These are phyloP conservation scores for Chalara sp. DNA, from an alignment of 2,329 filamentous ascomycete genomes.

Conservation along the genomic window DNA sequence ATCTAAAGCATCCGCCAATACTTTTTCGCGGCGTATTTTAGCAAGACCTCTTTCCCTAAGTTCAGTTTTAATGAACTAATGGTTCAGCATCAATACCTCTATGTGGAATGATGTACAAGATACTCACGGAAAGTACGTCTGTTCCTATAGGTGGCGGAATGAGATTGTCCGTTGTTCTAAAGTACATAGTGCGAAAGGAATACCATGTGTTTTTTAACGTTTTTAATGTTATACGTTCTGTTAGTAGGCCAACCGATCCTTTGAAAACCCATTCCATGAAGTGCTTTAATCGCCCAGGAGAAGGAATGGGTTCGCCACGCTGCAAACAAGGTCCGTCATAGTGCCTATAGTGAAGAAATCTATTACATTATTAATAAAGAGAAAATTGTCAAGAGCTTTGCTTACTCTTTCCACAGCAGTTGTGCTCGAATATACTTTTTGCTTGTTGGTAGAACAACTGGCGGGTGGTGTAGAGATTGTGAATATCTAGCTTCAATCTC, in stretches of 20 bases:
- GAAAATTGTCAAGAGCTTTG: neutral
- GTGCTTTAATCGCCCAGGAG: neutral
- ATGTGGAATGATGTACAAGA: neutral
- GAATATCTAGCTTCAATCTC: too few species aligned
- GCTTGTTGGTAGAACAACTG: neutral
- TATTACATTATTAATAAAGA: neutral
- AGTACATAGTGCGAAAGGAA: neutral
- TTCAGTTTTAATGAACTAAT: neutral
- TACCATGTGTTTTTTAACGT: neutral
- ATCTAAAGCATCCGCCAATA: neutral
- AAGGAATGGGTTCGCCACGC: neutral
- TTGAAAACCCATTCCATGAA: neutral
- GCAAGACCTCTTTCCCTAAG: neutral
- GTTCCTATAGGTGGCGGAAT: neutral
- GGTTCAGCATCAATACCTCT: neutral
- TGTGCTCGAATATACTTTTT: neutral
- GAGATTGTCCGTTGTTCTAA: neutral
- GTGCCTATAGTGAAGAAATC: neutral
- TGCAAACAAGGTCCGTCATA: neutral
- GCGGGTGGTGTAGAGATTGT: neutral
- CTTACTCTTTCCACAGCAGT: neutral
- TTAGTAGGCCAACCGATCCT: neutral
- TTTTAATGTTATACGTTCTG: neutral
- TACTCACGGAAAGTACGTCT: neutral
- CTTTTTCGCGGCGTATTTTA: neutral